Conservation (phyloP, 352 stramenopile species). For the Globisporangium mamillatum region DNA sequence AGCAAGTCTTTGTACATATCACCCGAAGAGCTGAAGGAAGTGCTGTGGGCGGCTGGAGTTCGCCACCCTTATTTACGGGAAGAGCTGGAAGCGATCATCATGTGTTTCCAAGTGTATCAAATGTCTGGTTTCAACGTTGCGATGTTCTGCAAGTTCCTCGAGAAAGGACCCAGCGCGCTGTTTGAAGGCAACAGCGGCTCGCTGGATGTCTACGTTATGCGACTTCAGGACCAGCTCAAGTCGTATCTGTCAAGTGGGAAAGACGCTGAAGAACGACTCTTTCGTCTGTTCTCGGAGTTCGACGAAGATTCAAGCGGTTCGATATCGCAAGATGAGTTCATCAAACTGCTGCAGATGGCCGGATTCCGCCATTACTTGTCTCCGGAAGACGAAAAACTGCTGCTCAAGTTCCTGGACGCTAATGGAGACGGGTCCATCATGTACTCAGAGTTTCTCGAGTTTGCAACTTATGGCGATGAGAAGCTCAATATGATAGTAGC, state of each 20-base stretch:
- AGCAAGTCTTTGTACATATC: constrained; percentile 39
- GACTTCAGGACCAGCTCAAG: constrained; percentile 55
- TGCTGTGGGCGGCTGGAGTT: constrained; percentile 60
- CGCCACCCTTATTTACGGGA: constrained; percentile 69
- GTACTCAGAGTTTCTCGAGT: constrained; percentile 67
- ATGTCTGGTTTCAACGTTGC: constrained; percentile 45
- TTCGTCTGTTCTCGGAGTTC: constrained; percentile 51
- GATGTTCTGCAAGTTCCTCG: constrained; percentile 55
- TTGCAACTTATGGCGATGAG: constrained; percentile 44
- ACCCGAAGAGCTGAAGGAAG: constrained; percentile 65
- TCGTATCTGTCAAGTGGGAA: constrained; percentile 55
- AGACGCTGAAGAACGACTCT: constrained; percentile 43
- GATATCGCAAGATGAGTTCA: constrained; percentile 62
- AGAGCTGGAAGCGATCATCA: constrained; percentile 55
- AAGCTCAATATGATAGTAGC: constrained; percentile 26
- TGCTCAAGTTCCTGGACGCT: constrained; percentile 68
- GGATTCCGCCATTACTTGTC: constrained; percentile 58
- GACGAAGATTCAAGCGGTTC: constrained; percentile 52
- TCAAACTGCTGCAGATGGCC: constrained; percentile 59
- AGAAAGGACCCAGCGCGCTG: constrained; percentile 43
- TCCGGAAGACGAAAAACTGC: constrained; percentile 54
- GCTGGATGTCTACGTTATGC: constrained; percentile 54
- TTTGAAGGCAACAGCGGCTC: constrained; percentile 36
- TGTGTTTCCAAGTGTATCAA: constrained; percentile 46
- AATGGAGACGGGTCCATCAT: constrained; percentile 62